A percentile compares a stretch with the other conserved stretches of the same genome.
Evolutionary conservation across 2,329 filamentous ascomycete species (phyloP).

Genomic region (Orbilia oligospora): DNA sequence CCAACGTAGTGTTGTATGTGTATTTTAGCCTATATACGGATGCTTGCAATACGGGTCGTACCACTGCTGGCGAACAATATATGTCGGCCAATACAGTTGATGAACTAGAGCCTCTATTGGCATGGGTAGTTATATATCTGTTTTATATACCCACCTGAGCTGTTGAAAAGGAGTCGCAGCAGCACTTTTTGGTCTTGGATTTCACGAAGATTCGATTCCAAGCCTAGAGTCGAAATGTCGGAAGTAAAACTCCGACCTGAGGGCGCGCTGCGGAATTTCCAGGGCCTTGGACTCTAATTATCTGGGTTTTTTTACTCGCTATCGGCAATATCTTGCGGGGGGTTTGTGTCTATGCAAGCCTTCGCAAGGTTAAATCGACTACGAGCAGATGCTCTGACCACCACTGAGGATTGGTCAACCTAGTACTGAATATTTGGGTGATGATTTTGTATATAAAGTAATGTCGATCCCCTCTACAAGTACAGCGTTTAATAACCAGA

Average conservation of each 20-base stretch:
- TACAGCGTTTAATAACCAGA: not conserved
- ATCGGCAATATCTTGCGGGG: conserved; percentile 9
- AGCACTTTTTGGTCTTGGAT: no score
- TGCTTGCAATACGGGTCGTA: conserved; percentile 13
- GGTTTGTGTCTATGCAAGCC: not conserved
- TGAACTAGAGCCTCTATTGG: not conserved
- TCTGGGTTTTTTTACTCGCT: not conserved
- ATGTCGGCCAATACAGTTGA: not conserved
- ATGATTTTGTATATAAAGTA: not conserved
- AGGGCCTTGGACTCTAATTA: not conserved
- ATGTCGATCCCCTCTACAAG: not conserved
- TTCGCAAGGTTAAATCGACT: not conserved
- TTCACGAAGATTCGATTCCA: no score
- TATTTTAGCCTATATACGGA: conserved; percentile 14
- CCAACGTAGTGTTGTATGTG: not conserved
- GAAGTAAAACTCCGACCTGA: conserved; percentile 8
- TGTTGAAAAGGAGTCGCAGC: conserved; percentile 16
- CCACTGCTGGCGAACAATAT: not conserved
- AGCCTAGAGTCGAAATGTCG: not conserved
- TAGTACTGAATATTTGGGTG: not conserved
- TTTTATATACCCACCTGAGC: not conserved
- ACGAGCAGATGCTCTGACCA: not conserved
- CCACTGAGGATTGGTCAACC: no score
- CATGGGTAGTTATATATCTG: conserved; percentile 14
- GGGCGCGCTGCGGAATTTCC: conserved; percentile 1